Evolutionary conservation across 2,329 filamentous ascomycete species (phyloP), one percentile per base, ranked within the genome.

Genomic region (Aspergillus sp.): DNA sequence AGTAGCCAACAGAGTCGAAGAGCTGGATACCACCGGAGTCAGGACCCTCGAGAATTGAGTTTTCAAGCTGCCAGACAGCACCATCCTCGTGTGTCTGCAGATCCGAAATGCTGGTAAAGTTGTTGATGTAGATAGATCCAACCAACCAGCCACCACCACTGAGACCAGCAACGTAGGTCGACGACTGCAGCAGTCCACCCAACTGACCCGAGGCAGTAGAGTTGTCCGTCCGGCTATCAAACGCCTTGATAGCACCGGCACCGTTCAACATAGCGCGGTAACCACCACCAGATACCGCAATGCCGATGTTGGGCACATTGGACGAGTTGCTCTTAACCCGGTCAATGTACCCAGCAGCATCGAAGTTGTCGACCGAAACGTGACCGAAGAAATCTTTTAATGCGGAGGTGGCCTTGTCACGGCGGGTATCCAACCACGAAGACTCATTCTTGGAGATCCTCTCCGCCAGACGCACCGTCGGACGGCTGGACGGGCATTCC

Each of bases 221-320:
- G 51, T 81, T 81, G 0, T 74, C 65, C 0, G 86, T 90, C 22
- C 90, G 80, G 57, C 70, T 80, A 65, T 95, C 90, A 55, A 89
- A 90, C 1, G 89, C 90, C 39, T 86, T 81, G 20, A 95, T 60
- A 27, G 85, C 85, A 54, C 90, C 90, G n/a, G 85, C 90, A 43
- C 88, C 89, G 63, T 87, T 91, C 73, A 91, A 74, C 73, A 94
- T 75, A n/a, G 90, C 89, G 53, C 90, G 79, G 66, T 93, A 95
- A 35, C 90, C 90, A 64, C 90, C 90, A 7, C 90, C 90, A 0
- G 88, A 93, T 39, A 87, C 74, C 7, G 89, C 87, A 54, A 95
- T 80, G 13, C 77, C 89, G 52, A 95, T 83, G 57, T 85, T 86
- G 0, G 84, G 84, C 19, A 85, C 58, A 2, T 74, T 73, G 13